Base-by-base conservation (phyloP, 768 basidiomycete species). In the Lepiota venenata region DNA sequence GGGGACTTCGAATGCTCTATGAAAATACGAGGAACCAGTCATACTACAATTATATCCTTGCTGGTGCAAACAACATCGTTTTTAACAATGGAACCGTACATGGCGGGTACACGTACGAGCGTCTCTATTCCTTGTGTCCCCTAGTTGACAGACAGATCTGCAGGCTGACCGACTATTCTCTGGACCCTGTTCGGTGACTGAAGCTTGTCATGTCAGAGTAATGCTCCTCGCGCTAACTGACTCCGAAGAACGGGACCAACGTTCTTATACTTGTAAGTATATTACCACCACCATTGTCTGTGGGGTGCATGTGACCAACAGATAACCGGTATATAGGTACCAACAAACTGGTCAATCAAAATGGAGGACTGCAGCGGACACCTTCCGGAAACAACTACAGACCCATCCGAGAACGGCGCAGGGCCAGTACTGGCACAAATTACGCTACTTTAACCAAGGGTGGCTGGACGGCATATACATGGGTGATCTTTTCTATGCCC, bases 391-490 rank as follows among this genome's bases (percentile, higher is more conserved):
- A 12, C 77, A 77, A 57, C 64, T 77, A 10, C 58, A 74, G 57
- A 63, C 56, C 7, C 75, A 78, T 50, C 74, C 76, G 21, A 73
- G 76, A 18, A 77, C 74, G 12, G 66, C 66, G 0, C 63, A 76
- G 60, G 76, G 76, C 9, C 74, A 75, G 55, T 77, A 74, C 57
- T 76, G 76, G 76, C 76, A 78, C 64, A 75, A 75, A 52, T 57
- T 69, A 5, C 68, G 51, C 25, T 75, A 75, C 56, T 65, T 67
- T 12, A 73, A 76, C 55, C 71, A 77, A 71, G 75, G 75, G 3
- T 77, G 73, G 74, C 65, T 76, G 11, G 73, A 75, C 50, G 74
- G 75, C 2, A 70, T 76, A 15, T 77, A 76, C 62, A 76, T 77
- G 75, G 74, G 73, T 16, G 74, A 74, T 27, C 56, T 74, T 1